These are phyloP conservation scores for Microcos paniculata DNA, from an alignment of 345 rosid genomes.

Conservation along the genomic window DNA sequence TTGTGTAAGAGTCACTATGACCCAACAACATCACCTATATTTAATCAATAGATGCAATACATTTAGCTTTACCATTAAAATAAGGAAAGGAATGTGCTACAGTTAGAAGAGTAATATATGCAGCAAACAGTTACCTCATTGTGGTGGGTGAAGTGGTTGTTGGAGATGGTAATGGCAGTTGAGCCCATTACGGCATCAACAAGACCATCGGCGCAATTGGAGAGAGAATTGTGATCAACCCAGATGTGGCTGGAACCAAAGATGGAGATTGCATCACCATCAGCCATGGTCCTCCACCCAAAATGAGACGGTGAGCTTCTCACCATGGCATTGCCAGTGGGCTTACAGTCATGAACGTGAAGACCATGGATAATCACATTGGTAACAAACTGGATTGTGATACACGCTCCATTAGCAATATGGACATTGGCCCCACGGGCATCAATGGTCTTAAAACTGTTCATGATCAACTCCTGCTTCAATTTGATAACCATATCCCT, in stretches of 20 bases:
- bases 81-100: neutral
- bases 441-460: conserved; percentile 94
- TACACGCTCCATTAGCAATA: conserved; percentile 89
- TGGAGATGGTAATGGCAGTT: conserved; percentile 83
- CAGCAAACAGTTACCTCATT: conserved; percentile 59
- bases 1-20: conserved; percentile 80
- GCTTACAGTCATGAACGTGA: conserved; percentile 90
- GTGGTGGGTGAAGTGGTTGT: conserved; percentile 89
- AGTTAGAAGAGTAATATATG: neutral
- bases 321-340: conserved; percentile 95
- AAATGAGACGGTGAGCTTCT: conserved; percentile 79
- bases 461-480: conserved; percentile 81
- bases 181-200: conserved; percentile 98
- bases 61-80: neutral
- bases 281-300: conserved; percentile 95
- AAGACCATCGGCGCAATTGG: conserved; percentile 92
- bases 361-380: conserved; percentile 92
- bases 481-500: conserved; percentile 86
- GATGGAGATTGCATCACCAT: conserved; percentile 84
- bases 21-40: conserved; percentile 84
- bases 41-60: neutral
- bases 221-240: conserved; percentile 93
- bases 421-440: conserved; percentile 88
- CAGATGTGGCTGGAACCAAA: conserved; percentile 89
- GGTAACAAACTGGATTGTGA: conserved; percentile 76